Evolutionary conservation across 371 early-diverging fungal species (phyloP), one percentile per base, ranked within the genome.

Genomic region (Mucor piriformis): DNA sequence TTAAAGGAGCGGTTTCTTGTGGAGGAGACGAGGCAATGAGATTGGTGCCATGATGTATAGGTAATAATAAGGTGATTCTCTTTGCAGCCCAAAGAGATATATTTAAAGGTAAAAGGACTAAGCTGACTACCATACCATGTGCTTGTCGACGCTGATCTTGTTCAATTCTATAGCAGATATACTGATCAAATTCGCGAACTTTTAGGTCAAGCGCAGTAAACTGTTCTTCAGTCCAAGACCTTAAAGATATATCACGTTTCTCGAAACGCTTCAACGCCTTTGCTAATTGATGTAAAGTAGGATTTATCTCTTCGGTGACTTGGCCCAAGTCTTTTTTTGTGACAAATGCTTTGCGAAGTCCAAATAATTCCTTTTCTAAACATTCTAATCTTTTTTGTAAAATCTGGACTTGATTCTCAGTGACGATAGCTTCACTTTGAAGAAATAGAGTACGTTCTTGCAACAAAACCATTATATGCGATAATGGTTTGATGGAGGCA

Each of bases 251-350:
- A 58, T 84, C 83, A 56, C 79, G 75, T 60, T 76, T 77, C 56
- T 86, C 84, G 29, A 76, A 72, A 57, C 79, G 73, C 50, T 77
- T 76, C 24, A 83, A 63, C 3, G 77, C 67, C 48, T 81, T 81
- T 24, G 78, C 68, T 25, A 83, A 57, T 47, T 81, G 77, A 18
- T 66, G 54, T 16, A 79, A 42, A 1, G 66, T 60, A 4, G 71
- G 71, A n/a, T 59, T 56, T 11, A 73, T 51, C 15, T 61, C 67
- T 25, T 63, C 63, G 32, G 59, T 59, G 49, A 73, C 67, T 64
- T 85, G 83, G 11, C 74, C 74, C 21, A 88, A 63, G 51, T 86
- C 88, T 18, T 79, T 72, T 70, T 85, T 85, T n/a, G 87, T 88
- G 11, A 86, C 87, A 70, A 73, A 84, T 6, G 82, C 86, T 34